Conservation (phyloP, 495 filamentous ascomycete species). For the Staphylotrichum longicolle region DNA sequence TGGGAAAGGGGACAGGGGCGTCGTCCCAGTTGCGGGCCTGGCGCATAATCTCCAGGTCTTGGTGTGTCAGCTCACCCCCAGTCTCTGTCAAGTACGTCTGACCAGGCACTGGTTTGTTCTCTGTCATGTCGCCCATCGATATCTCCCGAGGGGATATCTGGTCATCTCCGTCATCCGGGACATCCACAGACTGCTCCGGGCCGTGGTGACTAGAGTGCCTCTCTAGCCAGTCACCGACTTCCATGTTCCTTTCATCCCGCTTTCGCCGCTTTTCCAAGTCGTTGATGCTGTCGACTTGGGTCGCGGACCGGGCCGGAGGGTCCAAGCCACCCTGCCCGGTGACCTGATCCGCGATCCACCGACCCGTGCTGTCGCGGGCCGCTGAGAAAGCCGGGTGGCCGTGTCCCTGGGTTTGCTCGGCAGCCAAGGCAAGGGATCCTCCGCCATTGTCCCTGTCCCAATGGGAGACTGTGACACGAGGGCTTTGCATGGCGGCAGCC, state of each 20-base stretch:
- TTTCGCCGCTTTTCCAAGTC: conserved; percentile 38
- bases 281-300: conserved; percentile 43
- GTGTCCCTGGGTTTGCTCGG: conserved; percentile 21
- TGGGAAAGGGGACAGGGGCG: conserved; percentile 43
- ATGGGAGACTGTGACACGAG: conserved; percentile 49
- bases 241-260: conserved; percentile 39
- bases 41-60: conserved; percentile 47
- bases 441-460: conserved; percentile 42
- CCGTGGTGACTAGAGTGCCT: conserved; percentile 5
- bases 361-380: conserved; percentile 38
- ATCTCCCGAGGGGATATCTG: conserved; percentile 42
- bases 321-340: conserved; percentile 45
- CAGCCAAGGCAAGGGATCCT: conserved; percentile 32
- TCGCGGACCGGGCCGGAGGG: conserved; percentile 39
- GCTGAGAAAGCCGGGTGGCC: conserved; percentile 12
- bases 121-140: conserved; percentile 33
- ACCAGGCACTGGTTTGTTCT: conserved; percentile 32
- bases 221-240: conserved; percentile 44
- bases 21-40: conserved; percentile 49
- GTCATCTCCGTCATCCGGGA: conserved; percentile 31
- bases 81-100: conserved; percentile 47
- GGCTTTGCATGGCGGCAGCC: conserved; percentile 44
- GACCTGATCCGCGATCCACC: conserved; percentile 37
- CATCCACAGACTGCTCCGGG: conserved; percentile 9
- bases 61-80: conserved; percentile 41